These are phyloP conservation scores for Marvania coccoides DNA, from an alignment of 139 green algal species.

Conservation along the genomic window DNA sequence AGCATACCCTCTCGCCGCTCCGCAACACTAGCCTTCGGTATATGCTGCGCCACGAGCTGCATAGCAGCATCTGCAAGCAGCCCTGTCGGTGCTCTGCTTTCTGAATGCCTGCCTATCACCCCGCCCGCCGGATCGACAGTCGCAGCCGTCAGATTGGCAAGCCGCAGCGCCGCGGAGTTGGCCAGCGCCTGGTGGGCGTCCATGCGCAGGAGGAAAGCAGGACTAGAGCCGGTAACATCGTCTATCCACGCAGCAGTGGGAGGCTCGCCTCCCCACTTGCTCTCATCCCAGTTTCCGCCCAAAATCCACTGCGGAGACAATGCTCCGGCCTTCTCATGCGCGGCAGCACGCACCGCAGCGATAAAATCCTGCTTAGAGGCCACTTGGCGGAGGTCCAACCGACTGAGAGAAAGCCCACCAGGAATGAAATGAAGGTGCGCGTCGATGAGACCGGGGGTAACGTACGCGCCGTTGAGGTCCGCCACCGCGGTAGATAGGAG, in stretches of 20 bases:
- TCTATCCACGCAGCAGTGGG: conserved; percentile 38
- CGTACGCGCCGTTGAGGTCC: neutral
- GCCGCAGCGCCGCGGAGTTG: conserved; percentile 39
- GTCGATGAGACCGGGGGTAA: conserved; percentile 47
- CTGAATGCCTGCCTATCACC: conserved; percentile 8
- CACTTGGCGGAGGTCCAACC: conserved; percentile 33
- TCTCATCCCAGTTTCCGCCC: conserved; percentile 49
- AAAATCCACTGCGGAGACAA: conserved; percentile 38
- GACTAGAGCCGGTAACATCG: neutral
- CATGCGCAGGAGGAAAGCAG: conserved; percentile 36
- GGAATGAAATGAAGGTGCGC: conserved; percentile 58
- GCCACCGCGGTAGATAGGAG: neutral
- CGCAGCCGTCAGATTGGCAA: conserved; percentile 25
- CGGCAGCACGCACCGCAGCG: conserved; percentile 2
- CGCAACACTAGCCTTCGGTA: conserved; percentile 1
- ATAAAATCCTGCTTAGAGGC: conserved; percentile 14
- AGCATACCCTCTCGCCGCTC: conserved; percentile 1
- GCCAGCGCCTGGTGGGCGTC: conserved; percentile 56
- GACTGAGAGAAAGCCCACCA: conserved; percentile 38
- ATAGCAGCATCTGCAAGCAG: conserved; percentile 31
- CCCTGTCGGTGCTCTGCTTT: conserved; percentile 23
- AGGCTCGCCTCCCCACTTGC: conserved; percentile 36
- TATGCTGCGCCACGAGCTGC: conserved; percentile 10
- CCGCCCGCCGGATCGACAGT: conserved; percentile 27
- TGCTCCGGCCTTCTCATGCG: neutral